These are phyloP conservation scores for Tricholoma hemisulphureum DNA, from an alignment of 768 basidiomycete genomes.

Conservation along the genomic window DNA sequence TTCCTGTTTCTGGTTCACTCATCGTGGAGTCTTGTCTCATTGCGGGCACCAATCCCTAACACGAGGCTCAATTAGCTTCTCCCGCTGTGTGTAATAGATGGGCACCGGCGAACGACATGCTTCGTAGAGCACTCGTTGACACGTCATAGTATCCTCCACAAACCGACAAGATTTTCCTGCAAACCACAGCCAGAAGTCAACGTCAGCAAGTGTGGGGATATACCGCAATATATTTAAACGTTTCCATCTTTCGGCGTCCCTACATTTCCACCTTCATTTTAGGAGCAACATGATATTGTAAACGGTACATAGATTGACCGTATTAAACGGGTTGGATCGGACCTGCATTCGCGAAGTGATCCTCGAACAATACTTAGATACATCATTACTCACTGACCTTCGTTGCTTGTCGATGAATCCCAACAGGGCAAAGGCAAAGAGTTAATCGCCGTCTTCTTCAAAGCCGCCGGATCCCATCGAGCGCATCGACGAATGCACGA, in stretches of 20 bases:
- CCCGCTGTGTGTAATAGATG: constrained; percentile 7
- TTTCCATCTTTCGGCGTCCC: too few species aligned
- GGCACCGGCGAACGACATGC: not conserved
- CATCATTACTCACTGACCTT: not conserved
- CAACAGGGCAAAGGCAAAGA: not conserved
- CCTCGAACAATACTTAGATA: not conserved
- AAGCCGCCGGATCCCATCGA: not conserved
- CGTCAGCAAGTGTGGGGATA: not conserved
- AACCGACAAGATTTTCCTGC: too few species aligned
- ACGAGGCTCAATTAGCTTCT: constrained; percentile 16
- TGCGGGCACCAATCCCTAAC: constrained; percentile 2
- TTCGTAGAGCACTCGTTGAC: not conserved
- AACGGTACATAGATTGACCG: not conserved
- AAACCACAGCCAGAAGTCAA: too few species aligned
- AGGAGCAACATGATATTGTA: too few species aligned
- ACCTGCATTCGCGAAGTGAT: not conserved
- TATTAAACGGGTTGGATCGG: not conserved
- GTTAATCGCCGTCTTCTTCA: not conserved
- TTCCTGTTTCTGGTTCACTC: constrained; percentile 2
- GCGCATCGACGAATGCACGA: not conserved
- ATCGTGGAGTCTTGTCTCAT: not conserved
- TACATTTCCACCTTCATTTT: too few species aligned
- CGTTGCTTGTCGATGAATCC: not conserved
- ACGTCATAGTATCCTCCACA: not conserved
- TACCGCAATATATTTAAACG: too few species aligned